Base-by-base conservation (phyloP, 2,329 filamentous ascomycete genomes). In the Eutypa lata region DNA sequence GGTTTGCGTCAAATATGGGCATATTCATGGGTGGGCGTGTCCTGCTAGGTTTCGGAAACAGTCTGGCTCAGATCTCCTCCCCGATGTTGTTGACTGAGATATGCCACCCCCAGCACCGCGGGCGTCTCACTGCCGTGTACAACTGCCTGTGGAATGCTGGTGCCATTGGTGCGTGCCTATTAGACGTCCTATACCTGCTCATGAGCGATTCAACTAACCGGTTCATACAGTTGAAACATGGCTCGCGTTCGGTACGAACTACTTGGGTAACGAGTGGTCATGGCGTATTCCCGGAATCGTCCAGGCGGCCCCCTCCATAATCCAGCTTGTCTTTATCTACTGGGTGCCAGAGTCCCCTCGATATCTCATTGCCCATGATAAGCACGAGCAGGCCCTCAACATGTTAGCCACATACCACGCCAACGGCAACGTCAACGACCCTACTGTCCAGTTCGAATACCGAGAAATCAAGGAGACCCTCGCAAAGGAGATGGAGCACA, bases 381-480 rank as follows among this genome's bases (percentile, higher is more conserved):
- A 76, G 49, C 73, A 77, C 61, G 80, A 83, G 13, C 72, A 82
- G 59, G 83, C 82, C 6, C 72, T 82, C 31, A 56, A 68, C 2
- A 79, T 82, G 8, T 75, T 87, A 2, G 74, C 75, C 43, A 75
- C 76, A 51, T 82, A 81, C 59, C 83, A 86, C 61, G 82, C 76
- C 57, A 79, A 81, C 57, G 80, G 80, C 52, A 72, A 82, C 59
- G 60, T 54, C 40, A 67, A 77, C 53, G 72, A 83, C 66, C 67
- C 76, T 13, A 77, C 76, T 16, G 83, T 86, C 5, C 77, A 83
- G 59, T 80, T 81, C 62, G 81, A 85, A 62, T 83, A 74, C 68
- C 73, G 73, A 35, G 82, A 86, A 67, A 85, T 86, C 66, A 78
- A 77, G 65, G 79, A 83, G 62, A 83, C 81, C 6, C 73, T 84